These are phyloP conservation scores for Cystobasidium ongulense DNA, from an alignment of 768 basidiomycete species.

Conservation along the genomic window DNA sequence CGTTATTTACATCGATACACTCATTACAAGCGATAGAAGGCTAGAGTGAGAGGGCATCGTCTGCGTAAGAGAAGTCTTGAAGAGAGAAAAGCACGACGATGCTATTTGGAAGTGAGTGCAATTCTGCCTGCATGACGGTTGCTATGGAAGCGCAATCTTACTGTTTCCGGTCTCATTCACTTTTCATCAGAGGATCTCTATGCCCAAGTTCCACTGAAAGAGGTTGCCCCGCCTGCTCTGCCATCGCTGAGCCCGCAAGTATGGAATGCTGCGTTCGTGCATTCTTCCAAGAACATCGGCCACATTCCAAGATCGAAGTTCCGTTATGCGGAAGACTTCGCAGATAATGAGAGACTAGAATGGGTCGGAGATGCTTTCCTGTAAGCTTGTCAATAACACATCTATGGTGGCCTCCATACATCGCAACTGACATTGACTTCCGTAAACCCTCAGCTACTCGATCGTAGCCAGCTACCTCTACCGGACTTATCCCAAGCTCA, in stretches of 20 bases:
- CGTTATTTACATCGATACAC: neutral
- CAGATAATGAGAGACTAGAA: conserved; percentile 20
- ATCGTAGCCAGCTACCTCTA: conserved; percentile 27
- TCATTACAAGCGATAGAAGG: neutral
- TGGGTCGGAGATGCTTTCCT: conserved; percentile 26
- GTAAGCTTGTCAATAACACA: neutral
- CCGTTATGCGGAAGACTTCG: conserved; percentile 1
- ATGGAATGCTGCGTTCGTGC: conserved; percentile 13
- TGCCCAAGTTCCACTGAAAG: conserved; percentile 4
- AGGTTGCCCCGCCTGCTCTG: conserved; percentile 2
- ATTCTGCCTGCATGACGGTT: neutral
- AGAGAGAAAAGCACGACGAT: neutral
- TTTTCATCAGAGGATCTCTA: conserved; percentile 20
- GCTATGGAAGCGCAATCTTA: too few relatives aligned
- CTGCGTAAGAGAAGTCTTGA: neutral
- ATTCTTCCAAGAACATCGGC: conserved; percentile 6
- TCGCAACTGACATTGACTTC: neutral
- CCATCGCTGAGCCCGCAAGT: conserved; percentile 18
- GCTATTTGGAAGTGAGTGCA: conserved; percentile 9
- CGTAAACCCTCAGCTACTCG: neutral
- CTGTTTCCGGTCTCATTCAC: neutral
- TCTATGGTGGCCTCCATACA: neutral
- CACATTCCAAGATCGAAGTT: neutral
- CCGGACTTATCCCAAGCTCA: conserved; percentile 18
- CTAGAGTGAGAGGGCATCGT: neutral